Conservation (phyloP, 164 flowering plant genomes). For the Piper betle region DNA sequence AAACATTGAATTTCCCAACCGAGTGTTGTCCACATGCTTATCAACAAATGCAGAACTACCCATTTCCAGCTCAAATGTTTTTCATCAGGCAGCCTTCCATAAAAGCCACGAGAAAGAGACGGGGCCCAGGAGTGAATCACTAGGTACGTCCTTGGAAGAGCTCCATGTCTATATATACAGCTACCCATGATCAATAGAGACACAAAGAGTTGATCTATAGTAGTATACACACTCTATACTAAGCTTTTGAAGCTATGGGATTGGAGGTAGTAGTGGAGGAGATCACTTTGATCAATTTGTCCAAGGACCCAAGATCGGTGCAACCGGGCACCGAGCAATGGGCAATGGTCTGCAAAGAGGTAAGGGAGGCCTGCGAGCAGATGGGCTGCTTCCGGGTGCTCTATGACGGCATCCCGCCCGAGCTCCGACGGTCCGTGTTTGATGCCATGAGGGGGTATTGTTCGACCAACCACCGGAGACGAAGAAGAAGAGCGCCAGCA, state of each 20-base stretch:
- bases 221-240: too few relatives aligned
- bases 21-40: neutral
- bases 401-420: slow-evolving; percentile 12
- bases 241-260: neutral
- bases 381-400: slow-evolving; percentile 31
- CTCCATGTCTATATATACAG: too few relatives aligned
- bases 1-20: neutral
- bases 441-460: slow-evolving; percentile 17
- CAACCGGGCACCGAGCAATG: slow-evolving; percentile 15
- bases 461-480: slow-evolving; percentile 48
- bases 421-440: slow-evolving; percentile 19
- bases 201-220: too few relatives aligned
- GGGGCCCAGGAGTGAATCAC: too few relatives aligned
- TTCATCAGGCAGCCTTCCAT: too few relatives aligned
- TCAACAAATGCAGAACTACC: too few relatives aligned
- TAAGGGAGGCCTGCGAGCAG: slow-evolving; percentile 31
- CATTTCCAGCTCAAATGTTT: too few relatives aligned
- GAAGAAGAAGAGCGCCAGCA: slow-evolving; percentile 22
- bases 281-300: slow-evolving; percentile 17
- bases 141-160: too few relatives aligned
- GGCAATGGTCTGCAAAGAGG: slow-evolving; percentile 11
- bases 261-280: neutral
- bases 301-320: neutral
- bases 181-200: too few relatives aligned
- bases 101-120: too few relatives aligned